Percentiles rank a stretch among this genome's conserved stretches.
These are phyloP conservation scores for Santalum album DNA, from an alignment of 164 flowering plant species.

Conservation along the genomic window DNA sequence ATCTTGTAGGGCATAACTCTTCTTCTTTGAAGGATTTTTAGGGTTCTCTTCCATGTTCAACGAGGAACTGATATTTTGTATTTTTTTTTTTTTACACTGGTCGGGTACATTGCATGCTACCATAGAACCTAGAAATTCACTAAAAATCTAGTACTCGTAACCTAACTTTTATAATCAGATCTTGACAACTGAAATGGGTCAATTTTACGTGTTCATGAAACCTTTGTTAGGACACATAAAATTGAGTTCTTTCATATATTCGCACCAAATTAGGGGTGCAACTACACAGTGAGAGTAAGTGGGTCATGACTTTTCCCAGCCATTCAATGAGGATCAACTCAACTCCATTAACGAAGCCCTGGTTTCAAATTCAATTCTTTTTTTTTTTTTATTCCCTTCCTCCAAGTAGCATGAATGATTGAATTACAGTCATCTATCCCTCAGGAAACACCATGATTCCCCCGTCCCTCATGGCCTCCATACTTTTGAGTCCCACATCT, in stretches of 20 bases:
- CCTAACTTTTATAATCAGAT: too few species aligned
- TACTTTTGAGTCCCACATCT: constrained; percentile 11
- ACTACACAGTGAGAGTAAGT: constrained; percentile 10
- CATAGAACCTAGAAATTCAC: too few species aligned
- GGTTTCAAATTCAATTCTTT: too few species aligned
- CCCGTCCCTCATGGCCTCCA: constrained; percentile 24
- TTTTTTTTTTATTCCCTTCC: too few species aligned
- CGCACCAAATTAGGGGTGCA: constrained; percentile 6
- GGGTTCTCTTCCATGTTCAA: too few species aligned
- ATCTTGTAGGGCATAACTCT: too few species aligned
- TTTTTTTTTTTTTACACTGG: too few species aligned
- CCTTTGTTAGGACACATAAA: constrained; percentile 2
- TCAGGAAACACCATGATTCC: constrained; percentile 21
- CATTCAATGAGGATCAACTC: constrained; percentile 12
- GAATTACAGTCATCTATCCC: background rate
- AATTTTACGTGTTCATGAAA: background rate
- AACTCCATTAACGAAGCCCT: constrained; percentile 9
- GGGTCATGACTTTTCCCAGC: background rate
- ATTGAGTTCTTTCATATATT: constrained; percentile 13
- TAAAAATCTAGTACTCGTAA: too few species aligned
- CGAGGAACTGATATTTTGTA: too few species aligned
- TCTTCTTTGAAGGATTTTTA: too few species aligned
- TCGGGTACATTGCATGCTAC: too few species aligned
- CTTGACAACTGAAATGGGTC: too few species aligned
- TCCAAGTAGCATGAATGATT: constrained; percentile 7